Base-by-base conservation (phyloP, 768 basidiomycete genomes). In the Leccinum longicurvipes region DNA sequence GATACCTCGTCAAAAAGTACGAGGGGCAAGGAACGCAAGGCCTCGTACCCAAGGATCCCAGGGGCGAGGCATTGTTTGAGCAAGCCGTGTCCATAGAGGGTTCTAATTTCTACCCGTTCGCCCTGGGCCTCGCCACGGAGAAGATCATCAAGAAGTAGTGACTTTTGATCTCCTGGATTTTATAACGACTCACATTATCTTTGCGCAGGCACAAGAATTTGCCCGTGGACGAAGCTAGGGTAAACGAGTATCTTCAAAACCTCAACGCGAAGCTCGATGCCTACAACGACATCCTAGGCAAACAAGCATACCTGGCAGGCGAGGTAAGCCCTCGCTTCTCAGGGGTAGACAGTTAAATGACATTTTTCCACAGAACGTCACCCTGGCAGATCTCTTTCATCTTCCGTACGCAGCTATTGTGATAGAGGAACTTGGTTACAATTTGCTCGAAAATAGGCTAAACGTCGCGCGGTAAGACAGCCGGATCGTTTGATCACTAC, bases 301-400 rank as follows among this genome's bases (percentile, higher is more conserved):
- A 80, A 65, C 77, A 79, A 31, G 67, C 73, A 29, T 86, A 83
- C 60, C 67, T 84, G 6, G 80, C 80, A 25, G 85, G 85, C n/a
- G 72, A 82, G 58, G 83, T 81, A 56, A 51, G 76, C 69, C 32
- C 3, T 19, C 2, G 6, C 3, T 34, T 41, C 28, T 1, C 4
- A 12, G 11, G 21, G 34, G 23, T 34, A 8, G 10, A 17, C n/a
- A 4, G 21, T 39, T 31, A n/a, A 23, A 51, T 6, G 19, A 25
- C 24, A 5, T 21, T 25, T 48, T 51, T 52, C 2, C 29, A 27
- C 46, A 82, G 80, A 67, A 62, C 27, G 3, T 79, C 0, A 77
- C 79, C 1, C 66, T 81, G 12, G 79, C 74, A 1, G 79, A 81
- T 54, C 59, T 81, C 11, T 76, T 72, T 58, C 77, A 80, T 54